A percentile compares a stretch with the other conserved stretches of the same genome.
phyloP scores from a whole-genome alignment of 2,329 filamentous ascomycete genomes.

The Pezizomycotina sp. region DNA sequence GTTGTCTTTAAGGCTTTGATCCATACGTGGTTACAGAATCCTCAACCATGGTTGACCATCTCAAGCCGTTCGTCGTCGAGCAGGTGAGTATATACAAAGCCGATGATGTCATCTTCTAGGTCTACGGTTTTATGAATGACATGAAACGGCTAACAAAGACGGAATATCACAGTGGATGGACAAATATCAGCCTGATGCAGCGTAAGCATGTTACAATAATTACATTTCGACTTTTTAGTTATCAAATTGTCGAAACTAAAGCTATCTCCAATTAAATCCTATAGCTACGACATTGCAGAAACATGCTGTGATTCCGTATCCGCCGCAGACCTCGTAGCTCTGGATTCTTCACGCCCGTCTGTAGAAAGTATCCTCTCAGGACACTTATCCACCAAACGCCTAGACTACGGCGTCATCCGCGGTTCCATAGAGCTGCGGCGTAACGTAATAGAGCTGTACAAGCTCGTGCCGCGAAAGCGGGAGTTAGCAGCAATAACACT shows the following conservation, averaged over 20 bases:
- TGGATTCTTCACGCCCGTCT: conserved; percentile 31
- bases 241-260: too few species aligned
- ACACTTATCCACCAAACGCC: conserved; percentile 34
- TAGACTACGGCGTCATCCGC: conserved; percentile 58
- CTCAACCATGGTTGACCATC: conserved; percentile 39
- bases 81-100: conserved; percentile 34
- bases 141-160: too few species aligned
- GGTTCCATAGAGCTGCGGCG: conserved; percentile 47
- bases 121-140: too few species aligned
- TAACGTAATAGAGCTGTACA: conserved; percentile 50
- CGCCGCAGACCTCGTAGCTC: conserved; percentile 44
- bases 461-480: conserved; percentile 35
- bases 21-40: too few species aligned
- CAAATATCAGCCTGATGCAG: conserved; percentile 41
- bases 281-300: conserved; percentile 56
- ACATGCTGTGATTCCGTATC: conserved; percentile 64
- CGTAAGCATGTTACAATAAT: too few species aligned
- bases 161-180: conserved; percentile 44
- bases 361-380: conserved; percentile 20
- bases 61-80: conserved; percentile 54
- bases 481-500: too few species aligned
- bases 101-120: not conserved
- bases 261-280: too few species aligned
- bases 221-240: too few species aligned
- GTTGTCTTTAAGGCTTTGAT: too few species aligned